These are phyloP conservation scores for Cordyceps farinosa DNA, from an alignment of 2,329 filamentous ascomycete species.

Conservation along the genomic window DNA sequence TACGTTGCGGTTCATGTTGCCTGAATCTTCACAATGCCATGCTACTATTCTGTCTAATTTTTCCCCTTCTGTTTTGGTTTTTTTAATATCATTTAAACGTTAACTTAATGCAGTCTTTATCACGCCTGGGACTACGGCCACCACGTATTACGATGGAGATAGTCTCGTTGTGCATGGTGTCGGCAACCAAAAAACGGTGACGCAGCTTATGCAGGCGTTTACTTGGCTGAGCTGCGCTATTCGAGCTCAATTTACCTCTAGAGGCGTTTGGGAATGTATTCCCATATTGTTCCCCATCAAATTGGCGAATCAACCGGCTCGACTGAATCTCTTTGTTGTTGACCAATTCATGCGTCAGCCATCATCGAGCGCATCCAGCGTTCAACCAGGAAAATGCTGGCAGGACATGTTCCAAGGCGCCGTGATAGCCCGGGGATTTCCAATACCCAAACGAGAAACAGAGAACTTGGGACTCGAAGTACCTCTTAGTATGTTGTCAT, in stretches of 20 bases:
- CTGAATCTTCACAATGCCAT: background rate
- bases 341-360: background rate
- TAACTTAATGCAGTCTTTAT: no score
- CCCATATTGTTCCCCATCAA: background rate
- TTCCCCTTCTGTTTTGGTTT: no score
- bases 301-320: no score
- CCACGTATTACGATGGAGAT: no score
- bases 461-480: background rate
- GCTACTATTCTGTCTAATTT: no score
- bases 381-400: background rate
- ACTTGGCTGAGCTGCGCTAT: background rate
- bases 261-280: background rate
- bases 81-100: no score
- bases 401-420: constrained; percentile 1
- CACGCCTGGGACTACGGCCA: no score
- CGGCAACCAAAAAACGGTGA: no score
- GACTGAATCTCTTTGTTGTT: background rate
- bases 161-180: no score
- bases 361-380: background rate
- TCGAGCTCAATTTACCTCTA: background rate
- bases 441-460: background rate
- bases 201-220: background rate
- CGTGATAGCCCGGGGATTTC: background rate
- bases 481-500: background rate
- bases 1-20: no score